Evolutionary conservation across 2,329 filamentous ascomycete species (phyloP), one percentile per base, ranked within the genome.

Genomic region (Penicillium glabrum): DNA sequence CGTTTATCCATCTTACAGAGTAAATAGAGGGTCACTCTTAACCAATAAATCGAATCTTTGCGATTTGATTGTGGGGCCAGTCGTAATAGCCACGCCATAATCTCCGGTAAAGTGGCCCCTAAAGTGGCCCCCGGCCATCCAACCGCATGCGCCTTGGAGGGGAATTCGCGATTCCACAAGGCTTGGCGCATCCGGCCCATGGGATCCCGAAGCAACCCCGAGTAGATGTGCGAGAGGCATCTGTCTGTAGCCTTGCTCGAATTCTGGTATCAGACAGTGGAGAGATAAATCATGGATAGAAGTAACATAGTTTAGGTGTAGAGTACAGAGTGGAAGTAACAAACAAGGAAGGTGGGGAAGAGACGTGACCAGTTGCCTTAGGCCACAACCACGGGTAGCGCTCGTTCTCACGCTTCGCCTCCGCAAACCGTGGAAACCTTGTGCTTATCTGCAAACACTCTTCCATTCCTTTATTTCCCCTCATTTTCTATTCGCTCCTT

Each of bases 151-250:
- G 33, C 47, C 23, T 37, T 21, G 19, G 19, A 31, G 44, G 19
- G 26, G 26, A 44, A 52, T 41, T 33, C 37, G 41, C 24, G 14
- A 41, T 26, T 52, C 54, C 21, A 41, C 16, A n/a, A 56, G 53
- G 52, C 56, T 58, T 56, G 59, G 59, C 53, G 35, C 21, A 24
- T 41, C n/a, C 41, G 29, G 35, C 39, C 57, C 57, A 54, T 56
- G 51, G 46, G 48, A 49, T 45, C 46, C 56, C 44, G 46, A 53
- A 33, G 35, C 45, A 50, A 53, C 29, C 23, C 43, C 46, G 45
- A 49, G 26, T n/a, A n/a, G 54, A 39, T 14, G 31, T 14, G 31
- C 44, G 21, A 41, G 23, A 35, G 39, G 46, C 54, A 57, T 54
- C 51, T 57, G 48, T 46, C 51, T 31, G 49, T 43, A 39, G 53